These are phyloP conservation scores for Paecilomyces fulvus DNA, from an alignment of 2,329 filamentous ascomycete genomes.

Conservation along the genomic window DNA sequence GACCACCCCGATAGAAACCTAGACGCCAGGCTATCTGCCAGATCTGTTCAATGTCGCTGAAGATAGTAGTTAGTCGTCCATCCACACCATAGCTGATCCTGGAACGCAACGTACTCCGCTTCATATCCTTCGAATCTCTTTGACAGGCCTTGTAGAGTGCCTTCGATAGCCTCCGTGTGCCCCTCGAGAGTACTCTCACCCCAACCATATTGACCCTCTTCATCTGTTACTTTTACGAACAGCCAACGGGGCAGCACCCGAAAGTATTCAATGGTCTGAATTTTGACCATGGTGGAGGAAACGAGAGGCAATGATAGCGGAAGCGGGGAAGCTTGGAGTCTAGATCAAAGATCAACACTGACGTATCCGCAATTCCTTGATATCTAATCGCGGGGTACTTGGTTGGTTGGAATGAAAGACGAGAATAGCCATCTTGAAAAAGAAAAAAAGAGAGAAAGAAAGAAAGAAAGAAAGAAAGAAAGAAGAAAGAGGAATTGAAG, in stretches of 20 bases:
- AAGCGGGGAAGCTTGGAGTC: neutral
- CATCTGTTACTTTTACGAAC: constrained; percentile 68
- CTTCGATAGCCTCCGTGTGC: constrained; percentile 65
- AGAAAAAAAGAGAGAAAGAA: too few relatives aligned
- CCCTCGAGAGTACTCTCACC: constrained; percentile 68
- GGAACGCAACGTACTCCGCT: constrained; percentile 49
- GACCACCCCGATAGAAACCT: constrained; percentile 68
- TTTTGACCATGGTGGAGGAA: constrained; percentile 47
- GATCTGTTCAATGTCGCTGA: constrained; percentile 68
- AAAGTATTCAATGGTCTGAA: constrained; percentile 62
- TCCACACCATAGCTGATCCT: neutral
- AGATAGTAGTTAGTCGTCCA: neutral
- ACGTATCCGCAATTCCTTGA: neutral
- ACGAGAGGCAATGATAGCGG: neutral
- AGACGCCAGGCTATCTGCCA: constrained; percentile 67
- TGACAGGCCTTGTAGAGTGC: constrained; percentile 59
- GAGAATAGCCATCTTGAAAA: neutral
- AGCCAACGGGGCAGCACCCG: constrained; percentile 67
- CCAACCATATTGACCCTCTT: constrained; percentile 58
- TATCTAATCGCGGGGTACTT: neutral
- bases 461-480: neutral
- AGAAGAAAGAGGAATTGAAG: too few relatives aligned
- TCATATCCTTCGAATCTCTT: constrained; percentile 57
- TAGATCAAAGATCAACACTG: neutral
- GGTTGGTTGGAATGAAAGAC: neutral